Evolutionary conservation across 805 yeast genomes (phyloP), one percentile per base, ranked within the genome.

Genomic region (Wickerhamiella siamensis): DNA sequence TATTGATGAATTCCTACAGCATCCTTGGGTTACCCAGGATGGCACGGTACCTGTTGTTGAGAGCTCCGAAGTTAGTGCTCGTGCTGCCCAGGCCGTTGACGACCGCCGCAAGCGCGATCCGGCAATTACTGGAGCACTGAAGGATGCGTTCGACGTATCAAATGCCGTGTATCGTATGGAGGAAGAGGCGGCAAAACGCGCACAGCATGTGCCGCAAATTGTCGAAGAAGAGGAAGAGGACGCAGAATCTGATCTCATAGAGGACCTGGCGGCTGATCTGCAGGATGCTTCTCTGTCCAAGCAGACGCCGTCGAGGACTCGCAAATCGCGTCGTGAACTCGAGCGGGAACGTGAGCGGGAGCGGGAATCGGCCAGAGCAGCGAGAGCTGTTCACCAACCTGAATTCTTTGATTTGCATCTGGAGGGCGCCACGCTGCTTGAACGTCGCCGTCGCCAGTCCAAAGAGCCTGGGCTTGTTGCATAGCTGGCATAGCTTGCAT

Each of bases 121-220:
- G 2, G 86, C 86, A 4, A 84, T 83, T 2, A 84, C 86, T 1
- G 79, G 77, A 38, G 83, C 84, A 0, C 69, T 83, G 60, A 75
- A 83, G 49, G 94, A 83, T 52, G 93, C 87, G 10, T 83, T 83
- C 58, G 94, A 83, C 53, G 75, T 83, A 6, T 77, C 86, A 22
- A 79, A 83, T 39, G 93, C 94, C 4, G 84, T 83, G 15, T 88
- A 83, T 55, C 75, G 94, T 52, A 70, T 72, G 64, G 84, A 79
- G 40, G 82, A 77, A 55, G 87, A 79, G 42, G 56, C 57, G 44
- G 67, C 71, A 5, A 49, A 62, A 5, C 51, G 50, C 29, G 54
- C 49, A 29, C 46, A 52, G 48, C 43, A 27, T 42, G 47, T 39
- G 35, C 51, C 44, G 39, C 51, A 47, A 21, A 40, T 60, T 12